Evolutionary conservation across 331 rosid species (phyloP).

Genomic region (Quercus lobata): DNA sequence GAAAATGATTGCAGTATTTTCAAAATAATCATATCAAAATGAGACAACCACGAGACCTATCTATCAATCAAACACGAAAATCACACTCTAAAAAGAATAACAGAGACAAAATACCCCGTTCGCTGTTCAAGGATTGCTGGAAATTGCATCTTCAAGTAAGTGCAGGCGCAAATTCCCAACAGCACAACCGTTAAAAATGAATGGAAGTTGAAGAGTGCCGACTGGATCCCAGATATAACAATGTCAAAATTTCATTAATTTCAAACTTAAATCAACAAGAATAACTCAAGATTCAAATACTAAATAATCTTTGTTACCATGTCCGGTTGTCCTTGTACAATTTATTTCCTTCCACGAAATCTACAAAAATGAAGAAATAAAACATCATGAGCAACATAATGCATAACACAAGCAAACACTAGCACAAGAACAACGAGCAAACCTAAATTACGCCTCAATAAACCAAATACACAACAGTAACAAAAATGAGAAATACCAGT

Average conservation of each 20-base stretch:
- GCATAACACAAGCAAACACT: neutral
- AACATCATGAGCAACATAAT: neutral
- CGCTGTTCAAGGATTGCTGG: slow-evolving; percentile 43
- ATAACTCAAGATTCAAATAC: neutral
- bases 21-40: neutral
- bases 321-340: neutral
- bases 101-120: slow-evolving; percentile 35
- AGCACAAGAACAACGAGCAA: neutral
- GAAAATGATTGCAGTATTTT: neutral
- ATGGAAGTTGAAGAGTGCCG: slow-evolving; percentile 51
- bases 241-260: slow-evolving; percentile 12
- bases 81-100: neutral
- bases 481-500: no score
- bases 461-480: no score
- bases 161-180: slow-evolving; percentile 45
- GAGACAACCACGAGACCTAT: neutral
- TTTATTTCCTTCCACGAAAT: slow-evolving; percentile 15
- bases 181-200: slow-evolving; percentile 49
- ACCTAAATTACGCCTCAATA: neutral
- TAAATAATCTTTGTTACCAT: slow-evolving; percentile 22
- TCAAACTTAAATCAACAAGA: neutral
- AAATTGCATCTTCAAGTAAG: slow-evolving; percentile 50
- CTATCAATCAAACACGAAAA: neutral
- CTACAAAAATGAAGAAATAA: slow-evolving; percentile 13
- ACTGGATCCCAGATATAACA: slow-evolving; percentile 30